Evolutionary conservation across 148 eudicot genomes (phyloP), one percentile per base, ranked within the genome.

Genomic region (Silene latifolia): DNA sequence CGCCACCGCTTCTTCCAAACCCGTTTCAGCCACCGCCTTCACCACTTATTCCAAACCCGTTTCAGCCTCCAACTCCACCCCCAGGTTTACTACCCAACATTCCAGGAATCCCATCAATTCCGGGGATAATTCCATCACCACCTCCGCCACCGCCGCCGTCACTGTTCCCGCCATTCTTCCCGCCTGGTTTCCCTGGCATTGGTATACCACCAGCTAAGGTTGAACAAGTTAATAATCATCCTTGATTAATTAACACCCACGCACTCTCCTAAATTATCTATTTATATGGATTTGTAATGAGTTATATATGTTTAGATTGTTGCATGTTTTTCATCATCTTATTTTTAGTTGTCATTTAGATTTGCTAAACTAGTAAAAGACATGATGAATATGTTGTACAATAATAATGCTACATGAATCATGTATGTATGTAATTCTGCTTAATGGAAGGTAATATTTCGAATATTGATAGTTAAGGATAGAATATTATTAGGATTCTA

Each of bases 41-140:
- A 48, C 83, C 83, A 24, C 71, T 76, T 10, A 72, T 80, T 54
- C 88, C 89, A 0, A 83, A 74, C 65, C 89, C 91, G 0, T 46
- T 84, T 18, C 83, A 75, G 68, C 87, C 90, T 32, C 87, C 89
- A 0, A 67, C 90, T n/a, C 76, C 88, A 44, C 74, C 84, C 4
- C 46, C 80, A 0, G 42, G 27, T 57, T 29, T 35, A 21, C 60
- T 85, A 64, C 86, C 85, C 29, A 27, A 27, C 29, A 27, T 27
- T 27, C 29, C 29, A 27, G 29, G 29, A 27, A 1, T 27, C 1
- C 85, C 23, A 20, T 72, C 19, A 72, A 27, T 82, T 5, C 67
- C 85, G 0, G 73, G 70, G 6, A 73, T 79, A 0, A 32, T 75
- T 0, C 77, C 86, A 23, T 53, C 61, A 57, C 44, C 65, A 71